phyloP scores from a whole-genome alignment of 345 rosid genomes.

The Laguncularia racemosa region DNA sequence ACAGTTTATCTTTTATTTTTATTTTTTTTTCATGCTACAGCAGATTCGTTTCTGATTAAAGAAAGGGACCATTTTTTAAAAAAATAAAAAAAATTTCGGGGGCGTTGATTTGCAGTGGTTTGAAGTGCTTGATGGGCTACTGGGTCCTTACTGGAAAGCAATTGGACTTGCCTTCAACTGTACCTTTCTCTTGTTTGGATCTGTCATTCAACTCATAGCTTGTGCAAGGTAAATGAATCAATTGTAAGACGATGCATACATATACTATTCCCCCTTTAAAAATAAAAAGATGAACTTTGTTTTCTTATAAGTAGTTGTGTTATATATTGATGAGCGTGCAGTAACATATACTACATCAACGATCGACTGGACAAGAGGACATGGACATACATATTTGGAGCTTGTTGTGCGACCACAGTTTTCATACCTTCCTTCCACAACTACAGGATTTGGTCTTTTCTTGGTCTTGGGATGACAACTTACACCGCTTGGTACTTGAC shows the following conservation, averaged over 20 bases:
- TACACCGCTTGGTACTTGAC: slow-evolving; percentile 98
- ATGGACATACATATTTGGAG: slow-evolving; percentile 99
- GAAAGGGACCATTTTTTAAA: too few relatives aligned
- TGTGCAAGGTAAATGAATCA: slow-evolving; percentile 97
- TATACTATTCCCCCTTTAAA: too few relatives aligned
- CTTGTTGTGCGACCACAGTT: slow-evolving; percentile 99
- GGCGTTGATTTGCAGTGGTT: slow-evolving; percentile 77
- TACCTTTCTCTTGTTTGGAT: slow-evolving; percentile 96
- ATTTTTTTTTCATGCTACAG: not conserved
- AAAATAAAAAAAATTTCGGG: too few relatives aligned
- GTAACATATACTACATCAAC: slow-evolving; percentile 96
- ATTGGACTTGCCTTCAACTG: slow-evolving; percentile 94
- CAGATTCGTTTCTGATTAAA: too few relatives aligned
- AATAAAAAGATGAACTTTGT: too few relatives aligned
- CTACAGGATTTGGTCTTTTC: slow-evolving; percentile 97
- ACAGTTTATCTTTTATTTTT: too few relatives aligned
- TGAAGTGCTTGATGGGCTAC: slow-evolving; percentile 93
- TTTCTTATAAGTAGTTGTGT: too few relatives aligned
- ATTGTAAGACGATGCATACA: too few relatives aligned
- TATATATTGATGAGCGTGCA: slow-evolving; percentile 14
- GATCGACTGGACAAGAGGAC: slow-evolving; percentile 96
- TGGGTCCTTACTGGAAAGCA: slow-evolving; percentile 97
- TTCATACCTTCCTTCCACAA: slow-evolving; percentile 97
- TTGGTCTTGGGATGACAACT: slow-evolving; percentile 98
- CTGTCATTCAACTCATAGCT: slow-evolving; percentile 96